phyloP scores from a whole-genome alignment of 163 green algal genomes.

The Smithsoniella earleae region DNA sequence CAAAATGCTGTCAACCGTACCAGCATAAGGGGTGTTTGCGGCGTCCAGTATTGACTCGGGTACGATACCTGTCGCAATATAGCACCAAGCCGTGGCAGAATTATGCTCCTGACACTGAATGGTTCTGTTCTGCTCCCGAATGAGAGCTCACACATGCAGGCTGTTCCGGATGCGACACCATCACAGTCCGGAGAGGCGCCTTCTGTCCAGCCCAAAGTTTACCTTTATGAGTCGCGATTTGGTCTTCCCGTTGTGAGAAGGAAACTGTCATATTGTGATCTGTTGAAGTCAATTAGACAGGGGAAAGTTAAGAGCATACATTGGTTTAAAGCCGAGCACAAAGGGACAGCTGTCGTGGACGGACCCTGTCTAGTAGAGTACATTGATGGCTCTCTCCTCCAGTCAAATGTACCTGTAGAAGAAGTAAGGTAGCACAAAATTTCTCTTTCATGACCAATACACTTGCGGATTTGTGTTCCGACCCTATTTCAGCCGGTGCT shows the following conservation, averaged over 20 bases:
- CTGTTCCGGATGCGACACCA: background rate
- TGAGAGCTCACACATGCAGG: too few relatives aligned
- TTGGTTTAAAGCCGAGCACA: constrained; percentile 30
- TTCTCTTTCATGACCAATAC: too few relatives aligned
- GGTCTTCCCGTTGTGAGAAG: constrained; percentile 6
- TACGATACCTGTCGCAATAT: too few relatives aligned
- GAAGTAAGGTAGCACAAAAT: background rate
- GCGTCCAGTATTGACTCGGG: too few relatives aligned
- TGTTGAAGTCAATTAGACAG: constrained; percentile 19
- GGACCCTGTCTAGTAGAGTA: constrained; percentile 26
- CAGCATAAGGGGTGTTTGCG: too few relatives aligned
- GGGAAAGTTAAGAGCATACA: constrained; percentile 13
- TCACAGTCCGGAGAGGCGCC: too few relatives aligned
- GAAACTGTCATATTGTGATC: background rate
- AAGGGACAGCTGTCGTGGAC: constrained; percentile 23
- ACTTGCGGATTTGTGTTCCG: too few relatives aligned
- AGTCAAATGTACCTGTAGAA: constrained; percentile 25
- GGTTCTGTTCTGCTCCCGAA: too few relatives aligned
- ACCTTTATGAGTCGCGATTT: constrained; percentile 26
- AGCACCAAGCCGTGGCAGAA: too few relatives aligned
- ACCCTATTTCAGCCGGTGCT: too few relatives aligned
- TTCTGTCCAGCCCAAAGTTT: constrained; percentile 5
- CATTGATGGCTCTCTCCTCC: constrained; percentile 11
- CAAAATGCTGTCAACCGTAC: too few relatives aligned
- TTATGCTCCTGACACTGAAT: too few relatives aligned